phyloP scores from a whole-genome alignment of 2,329 filamentous ascomycete genomes.

The Talaromyces atroroseus region DNA sequence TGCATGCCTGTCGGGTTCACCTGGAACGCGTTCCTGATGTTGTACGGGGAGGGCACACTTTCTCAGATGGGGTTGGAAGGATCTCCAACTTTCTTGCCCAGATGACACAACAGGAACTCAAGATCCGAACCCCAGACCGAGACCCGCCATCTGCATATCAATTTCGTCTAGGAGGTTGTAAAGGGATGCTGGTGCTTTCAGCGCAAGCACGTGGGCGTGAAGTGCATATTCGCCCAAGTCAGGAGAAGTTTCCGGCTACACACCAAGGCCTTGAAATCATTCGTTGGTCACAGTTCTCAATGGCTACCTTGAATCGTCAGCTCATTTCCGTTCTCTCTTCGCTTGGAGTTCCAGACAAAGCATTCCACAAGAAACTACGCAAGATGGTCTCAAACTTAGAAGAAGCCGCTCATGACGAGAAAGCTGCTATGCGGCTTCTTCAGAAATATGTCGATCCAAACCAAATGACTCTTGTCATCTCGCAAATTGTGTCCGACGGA shows the following conservation, averaged over 20 bases:
- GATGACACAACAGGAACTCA: conserved; percentile 67
- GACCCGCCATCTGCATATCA: conserved; percentile 76
- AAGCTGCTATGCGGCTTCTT: conserved; percentile 62
- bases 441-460: conserved; percentile 78
- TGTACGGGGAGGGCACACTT: conserved; percentile 61
- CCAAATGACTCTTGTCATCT: conserved; percentile 67
- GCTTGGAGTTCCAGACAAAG: conserved; percentile 62
- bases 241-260: conserved; percentile 74
- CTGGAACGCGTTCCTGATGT: conserved; percentile 64
- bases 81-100: conserved; percentile 74
- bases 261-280: conserved; percentile 79
- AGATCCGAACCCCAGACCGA: conserved; percentile 48
- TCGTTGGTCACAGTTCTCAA: conserved; percentile 67
- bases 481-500: conserved; percentile 69
- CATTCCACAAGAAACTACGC: conserved; percentile 64
- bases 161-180: conserved; percentile 86
- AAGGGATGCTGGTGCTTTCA: conserved; percentile 78
- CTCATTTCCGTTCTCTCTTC: conserved; percentile 78
- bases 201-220: conserved; percentile 61
- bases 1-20: conserved; percentile 57
- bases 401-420: conserved; percentile 61
- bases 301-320: conserved; percentile 81
- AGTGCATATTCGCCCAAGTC: conserved; percentile 74
- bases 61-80: conserved; percentile 89
- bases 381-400: conserved; percentile 65